Conservation (phyloP, 768 basidiomycete genomes). For the Heimioporus sp. region DNA sequence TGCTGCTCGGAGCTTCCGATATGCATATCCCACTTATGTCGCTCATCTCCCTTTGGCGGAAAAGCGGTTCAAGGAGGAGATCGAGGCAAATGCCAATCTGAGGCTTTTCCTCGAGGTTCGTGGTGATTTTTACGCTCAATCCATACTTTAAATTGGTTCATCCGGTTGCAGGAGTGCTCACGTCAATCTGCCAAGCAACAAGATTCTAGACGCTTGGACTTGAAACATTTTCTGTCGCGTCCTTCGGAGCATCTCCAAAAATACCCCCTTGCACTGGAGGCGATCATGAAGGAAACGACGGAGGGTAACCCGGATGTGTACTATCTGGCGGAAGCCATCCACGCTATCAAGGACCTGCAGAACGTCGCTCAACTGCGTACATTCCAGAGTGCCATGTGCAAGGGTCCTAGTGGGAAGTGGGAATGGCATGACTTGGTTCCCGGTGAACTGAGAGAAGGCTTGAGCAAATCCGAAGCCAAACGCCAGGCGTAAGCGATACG, state of each 20-base stretch:
- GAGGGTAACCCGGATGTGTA: slow-evolving; percentile 80
- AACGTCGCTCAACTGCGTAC: slow-evolving; percentile 79
- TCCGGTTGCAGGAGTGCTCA: slow-evolving; percentile 19
- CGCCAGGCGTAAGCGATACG: slow-evolving; percentile 69
- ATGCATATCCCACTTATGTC: slow-evolving; percentile 83
- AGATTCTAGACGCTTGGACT: slow-evolving; percentile 56
- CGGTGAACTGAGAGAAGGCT: slow-evolving; percentile 54
- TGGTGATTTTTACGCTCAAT: slow-evolving; percentile 1
- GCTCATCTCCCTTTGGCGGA: slow-evolving; percentile 85
- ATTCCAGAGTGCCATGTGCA: slow-evolving; percentile 88
- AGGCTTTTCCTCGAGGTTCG: slow-evolving; percentile 81
- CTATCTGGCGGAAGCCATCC: slow-evolving; percentile 79
- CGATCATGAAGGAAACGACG: slow-evolving; percentile 80
- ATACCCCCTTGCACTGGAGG: slow-evolving; percentile 80
- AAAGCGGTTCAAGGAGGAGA: slow-evolving; percentile 83
- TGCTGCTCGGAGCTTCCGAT: slow-evolving; percentile 83
- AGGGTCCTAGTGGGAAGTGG: slow-evolving; percentile 75
- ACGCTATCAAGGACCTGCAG: slow-evolving; percentile 80
- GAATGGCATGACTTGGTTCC: slow-evolving; percentile 91
- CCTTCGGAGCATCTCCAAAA: slow-evolving; percentile 64
- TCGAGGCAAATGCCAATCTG: slow-evolving; percentile 78
- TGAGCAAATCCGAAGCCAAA: slow-evolving; percentile 75
- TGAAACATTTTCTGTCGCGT: slow-evolving; percentile 60
- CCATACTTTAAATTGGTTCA: background rate
- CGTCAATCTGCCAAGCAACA: slow-evolving; percentile 52